A percentile compares a stretch with the other conserved stretches of the same genome.
Conservation (phyloP, 1,139 yeast species). For the Suhomyces yuchorum region DNA sequence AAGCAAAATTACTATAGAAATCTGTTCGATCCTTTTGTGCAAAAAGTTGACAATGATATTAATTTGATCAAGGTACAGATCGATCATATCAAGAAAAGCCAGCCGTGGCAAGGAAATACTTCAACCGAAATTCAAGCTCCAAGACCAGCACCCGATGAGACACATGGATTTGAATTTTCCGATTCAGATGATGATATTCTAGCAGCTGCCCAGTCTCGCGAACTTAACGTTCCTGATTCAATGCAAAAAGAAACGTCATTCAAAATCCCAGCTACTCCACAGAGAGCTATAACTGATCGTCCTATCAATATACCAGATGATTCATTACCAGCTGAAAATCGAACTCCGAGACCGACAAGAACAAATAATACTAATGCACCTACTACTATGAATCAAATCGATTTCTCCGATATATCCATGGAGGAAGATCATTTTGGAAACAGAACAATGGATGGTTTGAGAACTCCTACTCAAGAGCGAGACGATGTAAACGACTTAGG, state of each 20-base stretch:
- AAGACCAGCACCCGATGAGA: conserved; percentile 1
- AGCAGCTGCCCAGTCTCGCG: conserved; percentile 7
- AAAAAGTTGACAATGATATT: conserved; percentile 6
- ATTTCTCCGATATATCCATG: conserved; percentile 20
- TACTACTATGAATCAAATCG: neutral
- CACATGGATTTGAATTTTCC: conserved; percentile 14
- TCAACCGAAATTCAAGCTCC: conserved; percentile 1
- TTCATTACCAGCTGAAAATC: conserved; percentile 13
- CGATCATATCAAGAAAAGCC: neutral
- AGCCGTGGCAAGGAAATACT: neutral
- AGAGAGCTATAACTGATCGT: neutral
- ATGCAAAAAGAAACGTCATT: conserved; percentile 7
- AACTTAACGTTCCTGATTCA: conserved; percentile 10
- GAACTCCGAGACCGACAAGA: conserved; percentile 5
- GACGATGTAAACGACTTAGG: conserved; percentile 34
- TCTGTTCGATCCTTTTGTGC: conserved; percentile 18
- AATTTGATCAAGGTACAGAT: neutral
- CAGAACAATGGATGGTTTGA: conserved; percentile 40
- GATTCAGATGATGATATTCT: conserved; percentile 14
- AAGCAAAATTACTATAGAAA: conserved; percentile 20
- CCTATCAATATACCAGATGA: neutral
- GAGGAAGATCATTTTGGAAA: conserved; percentile 51
- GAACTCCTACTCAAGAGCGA: conserved; percentile 41
- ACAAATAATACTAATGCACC: neutral
- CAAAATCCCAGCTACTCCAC: conserved; percentile 10